phyloP scores from a whole-genome alignment of 257 asterid species.

The Leonotis leonurus region DNA sequence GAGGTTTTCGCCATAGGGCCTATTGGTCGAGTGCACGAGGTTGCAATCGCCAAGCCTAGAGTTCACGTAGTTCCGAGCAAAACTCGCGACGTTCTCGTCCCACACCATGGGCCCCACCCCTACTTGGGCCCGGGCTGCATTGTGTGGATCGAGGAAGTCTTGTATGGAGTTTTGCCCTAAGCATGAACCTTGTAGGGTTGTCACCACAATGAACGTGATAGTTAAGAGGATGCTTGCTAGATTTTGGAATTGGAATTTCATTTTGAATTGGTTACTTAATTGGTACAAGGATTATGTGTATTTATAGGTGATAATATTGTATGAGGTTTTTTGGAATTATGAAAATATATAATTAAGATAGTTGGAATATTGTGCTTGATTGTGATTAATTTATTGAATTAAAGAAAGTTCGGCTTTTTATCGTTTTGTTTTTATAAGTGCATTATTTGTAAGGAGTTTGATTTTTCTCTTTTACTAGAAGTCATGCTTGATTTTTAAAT shows the following conservation, averaged over 20 bases:
- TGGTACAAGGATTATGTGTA: neutral
- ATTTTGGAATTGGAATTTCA: neutral
- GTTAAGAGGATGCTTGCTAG: neutral
- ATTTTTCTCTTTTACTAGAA: too few relatives aligned
- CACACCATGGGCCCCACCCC: conserved; percentile 35
- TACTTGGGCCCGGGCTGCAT: conserved; percentile 7
- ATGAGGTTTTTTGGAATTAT: neutral
- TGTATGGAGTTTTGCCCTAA: neutral
- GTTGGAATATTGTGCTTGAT: neutral
- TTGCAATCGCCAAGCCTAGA: conserved; percentile 25
- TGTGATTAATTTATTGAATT: too few relatives aligned
- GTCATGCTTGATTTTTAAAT: too few relatives aligned
- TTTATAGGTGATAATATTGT: neutral
- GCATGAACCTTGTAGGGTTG: neutral
- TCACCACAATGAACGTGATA: neutral
- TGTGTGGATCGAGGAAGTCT: neutral
- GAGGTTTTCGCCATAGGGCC: conserved; percentile 35
- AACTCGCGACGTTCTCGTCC: conserved; percentile 32
- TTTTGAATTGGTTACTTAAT: neutral
- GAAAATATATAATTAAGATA: too few relatives aligned
- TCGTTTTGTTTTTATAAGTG: too few relatives aligned
- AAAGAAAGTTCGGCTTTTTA: too few relatives aligned
- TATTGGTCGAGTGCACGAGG: conserved; percentile 26
- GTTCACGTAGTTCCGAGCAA: conserved; percentile 34
- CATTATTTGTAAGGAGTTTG: too few relatives aligned